These are phyloP conservation scores for Lanmaoa pseudosensibilis DNA, from an alignment of 768 basidiomycete species.

Conservation along the genomic window DNA sequence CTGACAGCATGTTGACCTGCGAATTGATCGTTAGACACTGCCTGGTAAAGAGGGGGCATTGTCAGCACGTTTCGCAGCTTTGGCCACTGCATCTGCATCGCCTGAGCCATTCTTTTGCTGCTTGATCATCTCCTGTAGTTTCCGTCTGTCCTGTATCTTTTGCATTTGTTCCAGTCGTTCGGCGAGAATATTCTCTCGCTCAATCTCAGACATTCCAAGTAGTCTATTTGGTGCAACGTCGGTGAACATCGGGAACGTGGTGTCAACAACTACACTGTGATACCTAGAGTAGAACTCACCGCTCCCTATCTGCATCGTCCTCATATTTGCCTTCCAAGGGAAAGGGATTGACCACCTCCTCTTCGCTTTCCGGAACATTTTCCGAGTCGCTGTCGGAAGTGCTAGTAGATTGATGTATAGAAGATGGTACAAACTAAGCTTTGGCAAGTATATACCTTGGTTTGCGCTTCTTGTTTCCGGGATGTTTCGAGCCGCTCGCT, in stretches of 20 bases:
- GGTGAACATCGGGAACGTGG: constrained; percentile 6
- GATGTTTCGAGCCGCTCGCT: constrained; percentile 43
- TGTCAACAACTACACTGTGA: constrained; percentile 30
- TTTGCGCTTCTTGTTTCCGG: constrained; percentile 67
- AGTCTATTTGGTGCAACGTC: constrained; percentile 49
- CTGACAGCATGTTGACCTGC: constrained; percentile 72
- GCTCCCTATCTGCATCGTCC: constrained; percentile 78
- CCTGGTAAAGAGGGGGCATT: neutral
- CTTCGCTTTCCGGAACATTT: constrained; percentile 62
- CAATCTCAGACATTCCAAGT: constrained; percentile 78
- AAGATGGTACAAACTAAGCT: neutral
- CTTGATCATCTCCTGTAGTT: constrained; percentile 72
- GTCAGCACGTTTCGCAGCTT: constrained; percentile 74
- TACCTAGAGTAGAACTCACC: constrained; percentile 53
- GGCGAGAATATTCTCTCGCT: constrained; percentile 84
- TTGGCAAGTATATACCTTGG: constrained; percentile 53
- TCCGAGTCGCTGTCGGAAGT: constrained; percentile 49
- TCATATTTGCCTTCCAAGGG: constrained; percentile 91
- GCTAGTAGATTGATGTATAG: constrained; percentile 24
- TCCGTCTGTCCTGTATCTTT: constrained; percentile 64
- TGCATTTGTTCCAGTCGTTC: constrained; percentile 80
- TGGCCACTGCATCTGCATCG: constrained; percentile 60
- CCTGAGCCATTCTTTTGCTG: constrained; percentile 53
- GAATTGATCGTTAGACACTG: constrained; percentile 7
- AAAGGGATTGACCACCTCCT: constrained; percentile 66